phyloP scores from a whole-genome alignment of 768 basidiomycete genomes.

The Tephrocybe sp. region DNA sequence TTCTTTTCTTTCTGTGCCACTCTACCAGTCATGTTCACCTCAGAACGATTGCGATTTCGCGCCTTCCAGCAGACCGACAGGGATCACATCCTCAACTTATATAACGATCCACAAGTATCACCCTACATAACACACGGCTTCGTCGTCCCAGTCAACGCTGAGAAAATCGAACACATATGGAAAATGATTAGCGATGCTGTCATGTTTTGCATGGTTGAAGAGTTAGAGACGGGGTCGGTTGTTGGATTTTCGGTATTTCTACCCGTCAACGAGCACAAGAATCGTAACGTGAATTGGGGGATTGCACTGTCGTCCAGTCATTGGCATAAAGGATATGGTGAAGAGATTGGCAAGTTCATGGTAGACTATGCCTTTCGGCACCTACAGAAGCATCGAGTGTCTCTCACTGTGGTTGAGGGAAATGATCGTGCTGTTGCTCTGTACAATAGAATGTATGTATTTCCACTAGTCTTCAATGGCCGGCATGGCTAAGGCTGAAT shows the following conservation, averaged over 20 bases:
- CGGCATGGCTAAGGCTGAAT: background rate
- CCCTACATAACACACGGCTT: background rate
- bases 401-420: constrained; percentile 35
- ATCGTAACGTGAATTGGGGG: constrained; percentile 15
- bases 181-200: constrained; percentile 4
- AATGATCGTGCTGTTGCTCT: constrained; percentile 39
- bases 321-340: constrained; percentile 42
- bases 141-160: constrained; percentile 1
- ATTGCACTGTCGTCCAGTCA: constrained; percentile 19
- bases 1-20: background rate
- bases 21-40: background rate
- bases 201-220: constrained; percentile 19
- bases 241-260: constrained; percentile 15
- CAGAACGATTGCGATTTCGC: background rate
- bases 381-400: constrained; percentile 39
- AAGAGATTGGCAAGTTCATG: constrained; percentile 38
- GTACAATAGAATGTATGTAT: constrained; percentile 42
- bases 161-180: constrained; percentile 1
- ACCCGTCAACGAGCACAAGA: constrained; percentile 10
- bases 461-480: too few relatives aligned
- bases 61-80: background rate
- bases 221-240: constrained; percentile 1
- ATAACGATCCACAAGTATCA: background rate
- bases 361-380: constrained; percentile 39
- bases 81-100: background rate